These are phyloP conservation scores for Saccharomycopsis amapae DNA, from an alignment of 805 yeast genomes.

Conservation along the genomic window DNA sequence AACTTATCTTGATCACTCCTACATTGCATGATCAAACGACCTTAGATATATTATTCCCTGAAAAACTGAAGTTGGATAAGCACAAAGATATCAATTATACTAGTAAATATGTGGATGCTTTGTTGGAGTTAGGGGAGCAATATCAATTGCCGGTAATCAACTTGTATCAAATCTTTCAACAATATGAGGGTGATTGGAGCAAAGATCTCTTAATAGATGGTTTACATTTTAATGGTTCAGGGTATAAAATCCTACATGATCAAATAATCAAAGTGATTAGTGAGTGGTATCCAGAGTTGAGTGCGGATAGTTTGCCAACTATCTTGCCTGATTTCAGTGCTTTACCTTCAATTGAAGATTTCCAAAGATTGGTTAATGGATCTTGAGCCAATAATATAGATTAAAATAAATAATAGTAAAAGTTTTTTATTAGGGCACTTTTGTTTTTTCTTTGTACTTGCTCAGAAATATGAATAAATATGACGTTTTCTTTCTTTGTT, in stretches of 20 bases:
- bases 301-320: constrained; percentile 34
- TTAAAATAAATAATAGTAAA: too few species aligned
- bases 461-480: too few species aligned
- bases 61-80: constrained; percentile 33
- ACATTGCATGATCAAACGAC: constrained; percentile 49
- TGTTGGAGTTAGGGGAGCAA: constrained; percentile 37
- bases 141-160: constrained; percentile 51
- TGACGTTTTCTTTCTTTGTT: too few species aligned
- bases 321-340: constrained; percentile 28
- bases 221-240: constrained; percentile 50
- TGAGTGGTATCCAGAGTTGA: constrained; percentile 40
- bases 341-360: background rate
- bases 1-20: constrained; percentile 56
- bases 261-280: constrained; percentile 36
- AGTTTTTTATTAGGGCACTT: too few species aligned
- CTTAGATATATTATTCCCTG: constrained; percentile 27
- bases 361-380: background rate
- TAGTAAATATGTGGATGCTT: constrained; percentile 43
- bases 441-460: too few species aligned
- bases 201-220: constrained; percentile 43
- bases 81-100: constrained; percentile 41
- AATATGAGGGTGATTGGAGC: constrained; percentile 35
- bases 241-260: constrained; percentile 43
- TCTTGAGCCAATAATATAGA: too few species aligned
- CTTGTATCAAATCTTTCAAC: constrained; percentile 38